Evolutionary conservation across 2,329 filamentous ascomycete genomes (phyloP).

Genomic region (Emmonsiellopsis sp.): DNA sequence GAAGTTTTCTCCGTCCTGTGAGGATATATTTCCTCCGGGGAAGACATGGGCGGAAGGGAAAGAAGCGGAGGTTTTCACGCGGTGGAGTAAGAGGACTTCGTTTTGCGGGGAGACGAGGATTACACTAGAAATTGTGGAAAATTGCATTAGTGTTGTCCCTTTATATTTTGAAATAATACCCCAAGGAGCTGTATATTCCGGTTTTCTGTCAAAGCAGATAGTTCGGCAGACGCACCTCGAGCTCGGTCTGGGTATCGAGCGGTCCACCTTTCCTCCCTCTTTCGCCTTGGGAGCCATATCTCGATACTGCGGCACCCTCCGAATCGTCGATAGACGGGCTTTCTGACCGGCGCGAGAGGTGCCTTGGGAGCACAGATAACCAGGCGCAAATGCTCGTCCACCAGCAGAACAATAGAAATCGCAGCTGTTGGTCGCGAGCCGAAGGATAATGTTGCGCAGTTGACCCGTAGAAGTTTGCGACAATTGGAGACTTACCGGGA

Average conservation of each 20-base stretch:
- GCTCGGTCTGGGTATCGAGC: constrained; percentile 50
- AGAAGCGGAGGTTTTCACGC: constrained; percentile 69
- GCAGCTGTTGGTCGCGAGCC: background rate
- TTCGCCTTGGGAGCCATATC: constrained; percentile 8
- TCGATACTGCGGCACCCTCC: constrained; percentile 13
- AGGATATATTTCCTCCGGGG: constrained; percentile 70
- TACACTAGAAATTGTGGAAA: constrained; percentile 46
- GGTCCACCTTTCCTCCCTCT: constrained; percentile 7
- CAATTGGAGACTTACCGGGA: background rate
- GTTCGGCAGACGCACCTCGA: constrained; percentile 41
- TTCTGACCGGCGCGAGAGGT: background rate
- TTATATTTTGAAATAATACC: background rate
- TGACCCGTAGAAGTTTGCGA: background rate
- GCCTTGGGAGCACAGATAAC: background rate
- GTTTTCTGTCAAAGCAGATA: background rate
- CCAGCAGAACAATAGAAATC: background rate
- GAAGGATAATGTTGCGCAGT: background rate
- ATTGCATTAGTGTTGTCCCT: background rate
- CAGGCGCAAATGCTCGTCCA: background rate
- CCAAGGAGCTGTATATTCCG: background rate
- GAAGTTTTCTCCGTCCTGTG: constrained; percentile 58
- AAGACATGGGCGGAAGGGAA: constrained; percentile 94
- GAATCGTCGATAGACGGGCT: constrained; percentile 7
- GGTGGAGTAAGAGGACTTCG: constrained; percentile 77
- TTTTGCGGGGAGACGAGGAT: constrained; percentile 78